Percentiles rank a stretch among this genome's conserved stretches.
phyloP scores from a whole-genome alignment of 2,329 filamentous ascomycete genomes.

The Ilyonectria robusta region DNA sequence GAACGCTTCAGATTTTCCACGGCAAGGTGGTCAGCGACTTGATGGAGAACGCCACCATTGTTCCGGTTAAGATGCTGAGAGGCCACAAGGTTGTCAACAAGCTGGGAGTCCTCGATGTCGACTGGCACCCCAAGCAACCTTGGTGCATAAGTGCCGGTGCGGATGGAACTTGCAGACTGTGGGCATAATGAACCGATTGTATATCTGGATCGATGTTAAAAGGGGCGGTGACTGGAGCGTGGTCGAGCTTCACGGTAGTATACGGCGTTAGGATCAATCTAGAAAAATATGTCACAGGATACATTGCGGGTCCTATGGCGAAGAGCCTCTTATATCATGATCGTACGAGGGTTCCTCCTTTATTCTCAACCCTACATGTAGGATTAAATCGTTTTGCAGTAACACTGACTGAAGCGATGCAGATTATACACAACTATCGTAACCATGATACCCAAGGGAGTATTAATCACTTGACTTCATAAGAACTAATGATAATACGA shows the following conservation, averaged over 20 bases:
- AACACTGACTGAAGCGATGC: background rate
- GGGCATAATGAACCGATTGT: conserved; percentile 63
- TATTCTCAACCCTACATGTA: too few species aligned
- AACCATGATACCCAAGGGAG: too few species aligned
- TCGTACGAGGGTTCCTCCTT: too few species aligned
- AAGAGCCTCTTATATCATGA: too few species aligned
- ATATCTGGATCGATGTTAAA: background rate
- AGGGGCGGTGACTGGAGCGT: background rate
- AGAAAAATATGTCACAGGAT: conserved; percentile 5
- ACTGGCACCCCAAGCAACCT: conserved; percentile 95
- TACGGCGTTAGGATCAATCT: conserved; percentile 21
- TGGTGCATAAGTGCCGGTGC: conserved; percentile 96
- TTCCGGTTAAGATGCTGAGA: conserved; percentile 92
- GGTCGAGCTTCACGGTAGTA: background rate
- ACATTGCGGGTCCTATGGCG: background rate
- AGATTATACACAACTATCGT: background rate
- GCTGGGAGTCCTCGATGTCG: conserved; percentile 91
- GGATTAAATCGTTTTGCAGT: too few species aligned
- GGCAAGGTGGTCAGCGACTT: conserved; percentile 94
- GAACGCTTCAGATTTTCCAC: conserved; percentile 95
- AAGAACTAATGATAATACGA: background rate
- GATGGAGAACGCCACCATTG: conserved; percentile 96
- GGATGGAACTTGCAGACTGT: conserved; percentile 92
- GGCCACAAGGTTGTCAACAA: conserved; percentile 90
- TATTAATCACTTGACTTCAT: background rate